These are phyloP conservation scores for Marasmius tenuissimus DNA, from an alignment of 1,284 basidiomycete species.

Conservation along the genomic window DNA sequence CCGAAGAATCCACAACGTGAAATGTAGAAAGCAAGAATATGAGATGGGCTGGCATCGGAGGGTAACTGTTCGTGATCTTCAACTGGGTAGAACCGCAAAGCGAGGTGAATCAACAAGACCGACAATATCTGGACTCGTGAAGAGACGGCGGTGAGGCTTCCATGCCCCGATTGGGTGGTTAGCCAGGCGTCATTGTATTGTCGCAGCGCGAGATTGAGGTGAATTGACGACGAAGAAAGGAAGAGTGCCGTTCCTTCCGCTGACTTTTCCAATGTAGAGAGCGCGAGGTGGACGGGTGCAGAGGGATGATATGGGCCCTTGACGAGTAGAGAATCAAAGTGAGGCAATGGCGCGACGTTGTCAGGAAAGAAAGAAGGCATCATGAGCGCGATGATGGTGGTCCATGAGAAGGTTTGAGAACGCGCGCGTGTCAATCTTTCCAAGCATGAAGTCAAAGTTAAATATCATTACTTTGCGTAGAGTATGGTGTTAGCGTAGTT, in stretches of 20 bases:
- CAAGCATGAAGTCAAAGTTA: no score
- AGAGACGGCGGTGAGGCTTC: slow-evolving; percentile 38
- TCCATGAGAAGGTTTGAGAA: not conserved
- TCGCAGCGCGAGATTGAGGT: slow-evolving; percentile 42
- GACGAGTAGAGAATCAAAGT: slow-evolving; percentile 48
- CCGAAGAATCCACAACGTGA: slow-evolving; percentile 31
- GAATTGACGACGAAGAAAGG: slow-evolving; percentile 45
- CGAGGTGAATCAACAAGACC: slow-evolving; percentile 25
- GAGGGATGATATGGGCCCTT: slow-evolving; percentile 54
- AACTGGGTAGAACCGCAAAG: slow-evolving; percentile 6
- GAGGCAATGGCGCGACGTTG: slow-evolving; percentile 37
- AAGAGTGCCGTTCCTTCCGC: slow-evolving; percentile 41
- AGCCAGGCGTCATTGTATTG: slow-evolving; percentile 60
- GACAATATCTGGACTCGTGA: slow-evolving; percentile 57
- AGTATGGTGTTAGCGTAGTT: no score
- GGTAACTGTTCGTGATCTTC: slow-evolving; percentile 53
- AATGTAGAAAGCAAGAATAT: slow-evolving; percentile 55
- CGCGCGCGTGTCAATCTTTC: not conserved
- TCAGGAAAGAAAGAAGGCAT: slow-evolving; percentile 44
- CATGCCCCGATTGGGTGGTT: slow-evolving; percentile 41
- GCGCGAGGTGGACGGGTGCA: slow-evolving; percentile 54
- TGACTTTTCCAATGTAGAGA: slow-evolving; percentile 44
- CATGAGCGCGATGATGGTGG: not conserved
- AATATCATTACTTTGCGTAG: no score
- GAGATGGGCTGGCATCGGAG: slow-evolving; percentile 60